Conservation (phyloP, 352 stramenopile genomes). For the Phytophthora citricola region DNA sequence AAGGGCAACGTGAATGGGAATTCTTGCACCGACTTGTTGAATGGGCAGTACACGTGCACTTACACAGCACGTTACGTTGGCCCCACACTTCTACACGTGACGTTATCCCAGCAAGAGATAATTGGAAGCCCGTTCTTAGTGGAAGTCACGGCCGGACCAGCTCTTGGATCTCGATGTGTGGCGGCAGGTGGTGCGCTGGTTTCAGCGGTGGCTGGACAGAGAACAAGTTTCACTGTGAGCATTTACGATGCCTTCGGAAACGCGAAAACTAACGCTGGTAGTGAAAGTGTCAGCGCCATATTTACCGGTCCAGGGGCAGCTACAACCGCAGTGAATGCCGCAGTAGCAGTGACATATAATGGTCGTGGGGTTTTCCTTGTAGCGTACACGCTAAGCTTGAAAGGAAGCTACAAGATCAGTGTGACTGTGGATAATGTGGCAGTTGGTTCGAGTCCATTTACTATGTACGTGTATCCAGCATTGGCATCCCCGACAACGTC, state of each 20-base stretch:
- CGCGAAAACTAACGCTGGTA: constrained; percentile 62
- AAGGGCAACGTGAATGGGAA: constrained; percentile 48
- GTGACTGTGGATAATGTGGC: constrained; percentile 52
- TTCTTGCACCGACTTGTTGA: constrained; percentile 58
- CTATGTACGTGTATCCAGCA: constrained; percentile 62
- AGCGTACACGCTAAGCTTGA: constrained; percentile 47
- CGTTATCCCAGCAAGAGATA: constrained; percentile 32
- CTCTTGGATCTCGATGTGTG: constrained; percentile 51
- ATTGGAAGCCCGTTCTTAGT: constrained; percentile 60
- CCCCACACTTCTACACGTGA: constrained; percentile 44
- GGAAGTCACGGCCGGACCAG: constrained; percentile 53
- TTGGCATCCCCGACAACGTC: constrained; percentile 48
- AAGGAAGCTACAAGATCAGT: constrained; percentile 55
- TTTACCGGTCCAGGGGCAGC: constrained; percentile 47
- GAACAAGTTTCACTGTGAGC: constrained; percentile 54
- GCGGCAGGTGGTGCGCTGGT: constrained; percentile 53
- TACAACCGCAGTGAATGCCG: constrained; percentile 28
- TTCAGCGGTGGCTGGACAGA: constrained; percentile 58
- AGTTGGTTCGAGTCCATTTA: constrained; percentile 59
- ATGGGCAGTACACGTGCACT: constrained; percentile 67
- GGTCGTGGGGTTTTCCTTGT: constrained; percentile 49
- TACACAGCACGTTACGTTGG: constrained; percentile 63
- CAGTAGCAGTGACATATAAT: constrained; percentile 37
- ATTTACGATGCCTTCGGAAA: constrained; percentile 71
- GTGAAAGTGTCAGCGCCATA: constrained; percentile 45